Percentiles rank a stretch among this genome's conserved stretches.
Conservation (phyloP, 1,139 yeast species). For the Geotrichum klebahnii region DNA sequence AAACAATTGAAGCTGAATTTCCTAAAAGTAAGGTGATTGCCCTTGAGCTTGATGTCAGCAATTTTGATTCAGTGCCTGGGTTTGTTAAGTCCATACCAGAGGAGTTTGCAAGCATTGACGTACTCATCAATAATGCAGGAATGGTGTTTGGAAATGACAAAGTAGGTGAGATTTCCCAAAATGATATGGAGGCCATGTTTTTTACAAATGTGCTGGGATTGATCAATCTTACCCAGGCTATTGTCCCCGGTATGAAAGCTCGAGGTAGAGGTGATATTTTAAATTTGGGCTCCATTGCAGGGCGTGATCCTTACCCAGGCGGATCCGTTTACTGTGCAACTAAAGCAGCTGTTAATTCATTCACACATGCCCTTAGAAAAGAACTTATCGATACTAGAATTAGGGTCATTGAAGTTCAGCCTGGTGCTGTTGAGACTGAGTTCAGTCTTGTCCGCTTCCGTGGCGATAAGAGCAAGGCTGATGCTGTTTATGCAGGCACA, state of each 20-base stretch:
- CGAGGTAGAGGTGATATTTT: constrained; percentile 71
- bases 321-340: constrained; percentile 86
- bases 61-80: constrained; percentile 44
- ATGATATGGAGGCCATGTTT: constrained; percentile 61
- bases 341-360: constrained; percentile 75
- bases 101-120: constrained; percentile 41
- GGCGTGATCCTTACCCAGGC: constrained; percentile 78
- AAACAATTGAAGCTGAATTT: constrained; percentile 45
- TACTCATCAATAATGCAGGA: constrained; percentile 79
- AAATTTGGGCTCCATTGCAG: constrained; percentile 86
- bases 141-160: constrained; percentile 65
- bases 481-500: constrained; percentile 65
- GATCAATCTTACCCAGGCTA: constrained; percentile 62
- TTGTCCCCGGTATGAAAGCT: constrained; percentile 48
- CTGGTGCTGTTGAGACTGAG: constrained; percentile 87
- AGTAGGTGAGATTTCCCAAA: constrained; percentile 54
- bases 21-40: constrained; percentile 46
- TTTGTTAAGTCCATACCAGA: constrained; percentile 47
- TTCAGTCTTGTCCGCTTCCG: constrained; percentile 71
- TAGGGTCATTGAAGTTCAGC: constrained; percentile 78
- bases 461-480: constrained; percentile 67
- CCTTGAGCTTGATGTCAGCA: constrained; percentile 58
- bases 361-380: constrained; percentile 70
- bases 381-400: constrained; percentile 69
- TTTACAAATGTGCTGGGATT: constrained; percentile 71